These are phyloP conservation scores for Porpolomopsis calyptriformis DNA, from an alignment of 768 basidiomycete genomes.

Conservation along the genomic window DNA sequence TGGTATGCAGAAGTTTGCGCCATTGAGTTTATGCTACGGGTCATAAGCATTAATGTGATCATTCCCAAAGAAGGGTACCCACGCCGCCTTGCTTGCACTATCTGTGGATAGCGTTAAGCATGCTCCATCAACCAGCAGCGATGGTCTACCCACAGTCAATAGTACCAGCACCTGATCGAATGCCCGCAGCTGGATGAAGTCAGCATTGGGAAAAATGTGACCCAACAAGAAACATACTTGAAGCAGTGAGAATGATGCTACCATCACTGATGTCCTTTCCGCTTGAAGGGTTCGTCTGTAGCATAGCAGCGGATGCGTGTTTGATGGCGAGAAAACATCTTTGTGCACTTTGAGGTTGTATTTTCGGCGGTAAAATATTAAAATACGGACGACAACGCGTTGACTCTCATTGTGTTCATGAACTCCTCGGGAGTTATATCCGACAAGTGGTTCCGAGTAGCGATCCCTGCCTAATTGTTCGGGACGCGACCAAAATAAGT, in stretches of 20 bases:
- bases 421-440: conserved; percentile 55
- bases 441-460: conserved; percentile 31
- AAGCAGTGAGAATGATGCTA: conserved; percentile 83
- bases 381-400: conserved; percentile 42
- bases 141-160: conserved; percentile 55
- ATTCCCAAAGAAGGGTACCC: conserved; percentile 2
- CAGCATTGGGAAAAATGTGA: neutral
- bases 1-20: conserved; percentile 77
- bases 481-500: conserved; percentile 7
- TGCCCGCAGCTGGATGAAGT: conserved; percentile 54
- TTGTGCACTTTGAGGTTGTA: neutral
- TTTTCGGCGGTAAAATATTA: neutral
- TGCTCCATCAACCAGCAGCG: conserved; percentile 10
- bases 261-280: conserved; percentile 66
- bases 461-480: conserved; percentile 53
- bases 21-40: conserved; percentile 69
- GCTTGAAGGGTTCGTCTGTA: conserved; percentile 46
- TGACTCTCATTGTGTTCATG: conserved; percentile 70
- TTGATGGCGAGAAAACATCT: conserved; percentile 90
- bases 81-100: conserved; percentile 92
- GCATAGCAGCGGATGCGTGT: conserved; percentile 76
- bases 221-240: conserved; percentile 35
- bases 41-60: conserved; percentile 1
- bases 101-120: conserved; percentile 33
- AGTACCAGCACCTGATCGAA: conserved; percentile 73